phyloP scores from a whole-genome alignment of 176 grass and related monocot species.

The Stipa capillata region DNA sequence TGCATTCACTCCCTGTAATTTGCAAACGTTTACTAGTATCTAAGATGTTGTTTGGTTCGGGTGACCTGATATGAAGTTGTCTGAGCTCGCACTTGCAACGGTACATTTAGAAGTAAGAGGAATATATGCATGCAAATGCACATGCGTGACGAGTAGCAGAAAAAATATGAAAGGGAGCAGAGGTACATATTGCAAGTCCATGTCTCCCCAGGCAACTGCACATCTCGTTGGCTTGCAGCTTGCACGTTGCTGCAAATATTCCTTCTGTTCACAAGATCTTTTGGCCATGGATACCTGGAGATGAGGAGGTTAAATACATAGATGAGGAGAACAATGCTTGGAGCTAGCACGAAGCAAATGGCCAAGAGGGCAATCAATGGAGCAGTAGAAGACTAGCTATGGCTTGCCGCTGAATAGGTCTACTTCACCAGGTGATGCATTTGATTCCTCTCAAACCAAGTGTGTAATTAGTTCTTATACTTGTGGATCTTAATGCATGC shows the following conservation, averaged over 20 bases:
- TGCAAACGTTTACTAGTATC: neutral
- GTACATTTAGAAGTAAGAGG: neutral
- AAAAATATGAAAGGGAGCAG: neutral
- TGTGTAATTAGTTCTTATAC: neutral
- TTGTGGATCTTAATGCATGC: neutral
- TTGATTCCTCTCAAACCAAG: neutral
- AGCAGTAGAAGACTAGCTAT: neutral
- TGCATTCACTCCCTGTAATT: neutral
- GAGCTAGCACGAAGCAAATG: neutral
- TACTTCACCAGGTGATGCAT: neutral
- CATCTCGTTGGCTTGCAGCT: neutral
- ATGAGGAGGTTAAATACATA: neutral
- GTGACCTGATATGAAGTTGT: too few species aligned
- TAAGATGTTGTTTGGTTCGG: too few species aligned
- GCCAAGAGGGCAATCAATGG: neutral
- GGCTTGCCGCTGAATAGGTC: neutral
- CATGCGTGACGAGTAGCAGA: neutral
- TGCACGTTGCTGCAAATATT: neutral
- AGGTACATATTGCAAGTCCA: neutral
- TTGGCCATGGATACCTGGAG: too few species aligned
- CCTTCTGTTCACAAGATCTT: neutral
- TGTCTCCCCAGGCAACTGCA: slow-evolving; percentile 7
- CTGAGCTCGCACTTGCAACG: neutral
- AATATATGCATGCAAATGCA: neutral
- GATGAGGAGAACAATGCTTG: neutral